Base-by-base conservation (phyloP, 2,329 filamentous ascomycete genomes). In the Monosporascus sp. region DNA sequence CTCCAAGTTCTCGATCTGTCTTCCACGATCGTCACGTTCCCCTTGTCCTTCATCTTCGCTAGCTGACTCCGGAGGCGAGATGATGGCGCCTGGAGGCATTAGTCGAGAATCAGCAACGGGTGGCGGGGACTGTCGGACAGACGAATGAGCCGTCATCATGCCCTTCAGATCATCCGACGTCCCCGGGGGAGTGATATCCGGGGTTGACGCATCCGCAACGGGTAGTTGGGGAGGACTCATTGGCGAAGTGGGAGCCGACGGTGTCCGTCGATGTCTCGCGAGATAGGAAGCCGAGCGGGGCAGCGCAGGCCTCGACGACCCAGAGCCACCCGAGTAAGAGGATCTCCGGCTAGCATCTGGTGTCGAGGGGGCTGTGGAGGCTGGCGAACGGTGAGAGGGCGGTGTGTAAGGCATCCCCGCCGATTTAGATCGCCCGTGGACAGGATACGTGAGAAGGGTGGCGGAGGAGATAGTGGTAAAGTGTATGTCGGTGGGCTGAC, bases 11-110 rank as follows among this genome's bases (percentile, higher is more conserved):
- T 78, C 76, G 11, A 78, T 70, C 49, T 75, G 71, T 48, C 78
- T 73, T n/a, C 74, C 77, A 5, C 77, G 72, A 6, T 55, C 53
- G 20, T 59, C 53, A 35, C 73, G 65, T 50, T 76, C 70, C 2
- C 68, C 70, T 24, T 63, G 73, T 61, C 83, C 85, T 65, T 95
- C 90, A 61, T 96, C 90, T 67, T 96, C 92, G 70, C 92, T 91
- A 25, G 82, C 80, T 36, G 92, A 96, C 64, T 97, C 93, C 9
- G 93, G 93, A 37, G 93, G 93, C 0, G 93, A 97, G 54, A 96
- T 89, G 62, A 96, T 83, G 58, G 90, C 91, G 56, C 90, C 90
- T 57, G 84, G 83, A 43, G 91, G 90, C 70, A 96, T 94, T 58
- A 82, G 75, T 55, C 83, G 70, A 25, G 76, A 80, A 72, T 90